Percentiles rank a stretch among this genome's conserved stretches.
Evolutionary conservation across 176 grass and related monocot species (phyloP).

Genomic region (Musa acuminata): DNA sequence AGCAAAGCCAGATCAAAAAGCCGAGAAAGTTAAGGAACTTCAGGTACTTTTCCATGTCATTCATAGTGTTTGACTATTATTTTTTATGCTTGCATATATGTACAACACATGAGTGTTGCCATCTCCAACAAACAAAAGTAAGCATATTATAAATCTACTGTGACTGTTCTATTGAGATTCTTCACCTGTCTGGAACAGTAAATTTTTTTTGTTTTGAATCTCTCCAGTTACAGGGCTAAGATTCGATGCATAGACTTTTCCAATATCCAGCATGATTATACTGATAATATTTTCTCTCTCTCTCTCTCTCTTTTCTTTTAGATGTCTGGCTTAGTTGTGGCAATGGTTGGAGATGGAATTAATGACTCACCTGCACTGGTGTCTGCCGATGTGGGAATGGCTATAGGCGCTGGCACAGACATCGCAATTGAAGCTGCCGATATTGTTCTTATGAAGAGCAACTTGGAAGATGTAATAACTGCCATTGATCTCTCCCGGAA

Average conservation of each 20-base stretch:
- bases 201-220: background rate
- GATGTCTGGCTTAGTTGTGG: slow-evolving; percentile 60
- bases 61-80: background rate
- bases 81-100: background rate
- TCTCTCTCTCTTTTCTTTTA: slow-evolving; percentile 25
- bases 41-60: slow-evolving; percentile 37
- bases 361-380: slow-evolving; percentile 88
- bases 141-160: background rate
- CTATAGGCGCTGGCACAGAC: slow-evolving; percentile 79
- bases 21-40: slow-evolving; percentile 37
- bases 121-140: too few species aligned
- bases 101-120: background rate
- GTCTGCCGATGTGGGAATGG: slow-evolving; percentile 69
- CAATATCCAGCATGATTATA: too few species aligned
- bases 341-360: slow-evolving; percentile 91
- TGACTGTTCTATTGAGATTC: background rate
- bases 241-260: too few species aligned
- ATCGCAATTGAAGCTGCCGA: slow-evolving; percentile 91
- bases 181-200: background rate
- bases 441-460: slow-evolving; percentile 96
- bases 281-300: background rate
- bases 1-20: slow-evolving; percentile 61
- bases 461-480: slow-evolving; percentile 86
- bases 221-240: background rate
- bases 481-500: slow-evolving; percentile 92